These are phyloP conservation scores for Mangifera indica DNA, from an alignment of 345 rosid genomes.

Conservation along the genomic window DNA sequence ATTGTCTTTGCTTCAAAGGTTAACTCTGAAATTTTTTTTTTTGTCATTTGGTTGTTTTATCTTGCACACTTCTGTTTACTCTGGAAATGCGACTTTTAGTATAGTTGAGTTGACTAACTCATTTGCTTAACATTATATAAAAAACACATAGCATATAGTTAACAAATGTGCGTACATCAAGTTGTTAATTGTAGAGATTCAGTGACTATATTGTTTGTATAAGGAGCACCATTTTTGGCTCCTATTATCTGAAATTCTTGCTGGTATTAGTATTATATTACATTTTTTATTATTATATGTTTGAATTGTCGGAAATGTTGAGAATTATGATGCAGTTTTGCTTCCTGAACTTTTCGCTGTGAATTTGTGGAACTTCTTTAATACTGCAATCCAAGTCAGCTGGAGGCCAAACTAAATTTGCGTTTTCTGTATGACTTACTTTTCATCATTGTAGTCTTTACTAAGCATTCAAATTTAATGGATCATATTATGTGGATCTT, in stretches of 20 bases:
- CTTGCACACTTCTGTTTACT: too few relatives aligned
- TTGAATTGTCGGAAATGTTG: neutral
- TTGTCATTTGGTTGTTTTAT: neutral
- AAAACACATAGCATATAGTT: neutral
- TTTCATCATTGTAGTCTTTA: neutral
- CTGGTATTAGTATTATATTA: too few relatives aligned
- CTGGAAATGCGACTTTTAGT: neutral
- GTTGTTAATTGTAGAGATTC: neutral
- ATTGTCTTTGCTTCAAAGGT: constrained; percentile 59
- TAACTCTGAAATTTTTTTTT: neutral
- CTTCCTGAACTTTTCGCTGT: neutral
- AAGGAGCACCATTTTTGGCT: neutral
- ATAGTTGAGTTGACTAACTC: neutral
- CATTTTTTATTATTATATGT: neutral
- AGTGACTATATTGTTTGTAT: neutral
- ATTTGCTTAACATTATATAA: neutral
- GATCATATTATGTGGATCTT: constrained; percentile 8
- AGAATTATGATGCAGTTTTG: neutral
- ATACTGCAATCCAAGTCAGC: neutral
- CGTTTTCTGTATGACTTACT: neutral
- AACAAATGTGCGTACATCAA: neutral
- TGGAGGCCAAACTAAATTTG: neutral
- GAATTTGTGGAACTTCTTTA: neutral
- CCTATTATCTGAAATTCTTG: neutral
- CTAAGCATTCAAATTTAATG: neutral